phyloP scores from a whole-genome alignment of 805 yeast species.

The Grigorovia humatica region DNA sequence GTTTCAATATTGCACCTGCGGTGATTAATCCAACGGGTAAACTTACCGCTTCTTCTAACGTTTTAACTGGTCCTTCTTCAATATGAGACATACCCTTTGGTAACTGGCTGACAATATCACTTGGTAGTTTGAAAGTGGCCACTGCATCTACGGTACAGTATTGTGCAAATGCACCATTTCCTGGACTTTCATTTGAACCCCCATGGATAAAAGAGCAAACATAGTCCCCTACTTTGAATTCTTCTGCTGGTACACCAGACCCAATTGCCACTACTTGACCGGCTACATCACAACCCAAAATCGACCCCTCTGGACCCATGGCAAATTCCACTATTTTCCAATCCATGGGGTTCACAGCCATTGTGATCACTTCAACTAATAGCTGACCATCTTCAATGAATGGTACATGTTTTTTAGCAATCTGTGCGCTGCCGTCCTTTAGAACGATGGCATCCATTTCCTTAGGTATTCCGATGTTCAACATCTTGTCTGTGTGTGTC shows the following conservation, averaged over 20 bases:
- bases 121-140: conserved; percentile 14
- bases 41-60: conserved; percentile 58
- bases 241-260: conserved; percentile 24
- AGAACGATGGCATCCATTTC: conserved; percentile 36
- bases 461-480: conserved; percentile 14
- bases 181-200: conserved; percentile 31
- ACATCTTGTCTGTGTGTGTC: conserved; percentile 3
- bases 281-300: conserved; percentile 51
- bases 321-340: conserved; percentile 45
- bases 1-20: conserved; percentile 32
- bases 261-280: conserved; percentile 49
- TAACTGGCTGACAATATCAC: conserved; percentile 5
- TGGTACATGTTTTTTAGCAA: conserved; percentile 27
- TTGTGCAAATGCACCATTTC: conserved; percentile 51
- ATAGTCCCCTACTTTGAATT: conserved; percentile 41
- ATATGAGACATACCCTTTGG: conserved; percentile 1
- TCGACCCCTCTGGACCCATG: conserved; percentile 36
- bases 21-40: conserved; percentile 45
- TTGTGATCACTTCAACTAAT: conserved; percentile 44
- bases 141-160: conserved; percentile 34
- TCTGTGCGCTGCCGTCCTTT: conserved; percentile 25
- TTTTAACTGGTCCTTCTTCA: conserved; percentile 27
- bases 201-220: conserved; percentile 50
- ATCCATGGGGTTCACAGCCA: conserved; percentile 60
- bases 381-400: conserved; percentile 28